Base-by-base conservation (phyloP, 805 yeast genomes). In the Metschnikowia drakensbergensis region DNA sequence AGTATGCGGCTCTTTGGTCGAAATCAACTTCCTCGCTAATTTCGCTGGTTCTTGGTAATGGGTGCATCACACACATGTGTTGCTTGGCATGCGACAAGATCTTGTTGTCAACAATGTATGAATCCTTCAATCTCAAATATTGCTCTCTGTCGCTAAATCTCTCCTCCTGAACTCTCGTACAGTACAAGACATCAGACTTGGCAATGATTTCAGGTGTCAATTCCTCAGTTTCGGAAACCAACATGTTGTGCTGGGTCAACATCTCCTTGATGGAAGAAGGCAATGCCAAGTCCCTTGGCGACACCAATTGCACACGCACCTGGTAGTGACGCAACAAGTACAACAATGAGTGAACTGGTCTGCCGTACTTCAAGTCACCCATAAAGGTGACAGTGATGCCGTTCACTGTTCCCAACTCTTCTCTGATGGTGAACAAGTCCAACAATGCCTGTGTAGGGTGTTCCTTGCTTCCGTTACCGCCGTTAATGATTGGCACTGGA, bases 11-110 rank as follows among this genome's bases (percentile, higher is more conserved):
- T 71, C 99, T 87, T 71, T 92, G 97, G 72, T 94, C 99, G 65
- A 92, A 94, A 69, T 94, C 99, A 63, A 94, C 98, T 75, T 94
- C 99, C 74, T 91, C 98, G 64, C 87, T 87, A 60, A 94, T 92
- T 75, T 94, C 99, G 62, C 83, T 86, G 57, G 89, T 91, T 72
- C 99, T 87, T 67, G 99, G 99, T 62, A 94, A 81, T 67, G 99
- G 99, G 69, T 94, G 99, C 96, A 94, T 86, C 55, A 94, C 86
- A 69, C 97, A 89, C 98, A 94, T 94, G 73, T 94, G 97, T 68
- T 89, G 90, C 75, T 95, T 94, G 60, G 99, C 98, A 68, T 86
- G 83, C 29, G 89, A 79, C 66, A 94, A 79, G 53, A 92, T 86
- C 72, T 79, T 84, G 81, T 92, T 92, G 75, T 94, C 97, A 52